Base-by-base conservation (phyloP, 495 filamentous ascomycete genomes). In the Penicillium verhagenii region DNA sequence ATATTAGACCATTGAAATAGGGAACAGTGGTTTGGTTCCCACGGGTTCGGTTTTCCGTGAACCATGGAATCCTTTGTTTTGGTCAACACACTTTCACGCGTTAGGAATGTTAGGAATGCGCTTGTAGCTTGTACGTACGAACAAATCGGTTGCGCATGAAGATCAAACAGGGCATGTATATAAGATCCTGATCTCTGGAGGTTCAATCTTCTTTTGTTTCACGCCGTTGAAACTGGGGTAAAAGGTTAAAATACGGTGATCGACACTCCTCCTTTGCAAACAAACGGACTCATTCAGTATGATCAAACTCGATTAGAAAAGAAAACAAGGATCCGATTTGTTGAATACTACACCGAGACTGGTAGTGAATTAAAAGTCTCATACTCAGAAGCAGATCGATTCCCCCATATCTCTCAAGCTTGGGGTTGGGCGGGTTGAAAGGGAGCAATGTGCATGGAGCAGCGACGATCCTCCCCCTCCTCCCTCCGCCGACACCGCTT, bases 401-500 rank as follows among this genome's bases (percentile, higher is more conserved):
- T 45, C 16, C 42, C 42, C 23, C 42, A 26, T 21, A 45, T 45
- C 42, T n/a, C 20, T 21, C 40, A 13, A 14, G 24, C 6, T 19
- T 11, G 44, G 6, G 42, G 19, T 45, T 4, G 37, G 28, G 45
- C 24, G 29, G 31, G 28, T 29, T 14, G 37, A 28, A 52, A 24
- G 44, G 35, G 19, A 25, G 42, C 21, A n/a, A 16, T 16, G 39
- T 10, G 49, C 13, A 46, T 38, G 24, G 51, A 63, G 44, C 63
- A 66, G 31, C 63, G 63, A 38, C 59, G 63, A 53, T 66, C 58
- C 43, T 47, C 57, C 56, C 61, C 52, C 45, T 21, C 25, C 50
- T 56, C 44, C 54, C 47, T 49, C 47, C 57, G 31, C 56, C 23
- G 61, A 60, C 58, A 63, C 57, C 65, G 59, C 57, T 61, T 68